Base-by-base conservation (phyloP, 306 rosid genomes). In the Calophaca sinica region DNA sequence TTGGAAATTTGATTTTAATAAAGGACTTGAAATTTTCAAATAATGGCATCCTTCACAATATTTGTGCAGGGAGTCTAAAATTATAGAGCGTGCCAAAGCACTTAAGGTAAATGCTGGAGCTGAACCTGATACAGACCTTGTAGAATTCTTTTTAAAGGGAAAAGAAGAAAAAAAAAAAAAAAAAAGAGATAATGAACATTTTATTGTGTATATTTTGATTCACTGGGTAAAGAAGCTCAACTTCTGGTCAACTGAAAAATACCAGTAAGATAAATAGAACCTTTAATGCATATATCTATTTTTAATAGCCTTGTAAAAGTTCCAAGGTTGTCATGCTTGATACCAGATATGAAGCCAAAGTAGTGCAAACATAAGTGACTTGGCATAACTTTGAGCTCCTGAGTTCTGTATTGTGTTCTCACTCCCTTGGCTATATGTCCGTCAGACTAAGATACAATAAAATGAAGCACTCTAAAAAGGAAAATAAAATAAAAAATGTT, bases 91-190 rank as follows among this genome's bases (percentile, higher is more conserved):
- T 67, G 97, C 93, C 57, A 82, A 86, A 60, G 79, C 88, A 54
- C 93, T 94, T 12, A 88, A 89, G 80, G 93, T 92, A 73, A 94
- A 85, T 66, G 88, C 87, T 42, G 98, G 98, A 80, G 87, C 87
- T 41, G 97, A 88, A 86, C 96, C 96, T 77, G 96, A 83, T 84
- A 73, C 96, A 61, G 98, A 94, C 6, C 60, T 70, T 46, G 9
- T 62, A 2, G 13, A 31, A n/a, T 3, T 38, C 4, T 2, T 33
- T 52, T 51, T 38, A 10, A 44, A 42, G 32, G 38, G 39, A n/a
- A 57, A 20, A 20, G 26, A 55, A 55, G 62, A 9, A 6, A 41
- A 60, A 68, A 2, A 32, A 62, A 32, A 12, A 15, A 33, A 36
- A n/a, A 32, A 32, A 32, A 32, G 57, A 9, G 49, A 74, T 20